Conservation (phyloP, 1,284 basidiomycete genomes). For the Takashimella tepidaria region DNA sequence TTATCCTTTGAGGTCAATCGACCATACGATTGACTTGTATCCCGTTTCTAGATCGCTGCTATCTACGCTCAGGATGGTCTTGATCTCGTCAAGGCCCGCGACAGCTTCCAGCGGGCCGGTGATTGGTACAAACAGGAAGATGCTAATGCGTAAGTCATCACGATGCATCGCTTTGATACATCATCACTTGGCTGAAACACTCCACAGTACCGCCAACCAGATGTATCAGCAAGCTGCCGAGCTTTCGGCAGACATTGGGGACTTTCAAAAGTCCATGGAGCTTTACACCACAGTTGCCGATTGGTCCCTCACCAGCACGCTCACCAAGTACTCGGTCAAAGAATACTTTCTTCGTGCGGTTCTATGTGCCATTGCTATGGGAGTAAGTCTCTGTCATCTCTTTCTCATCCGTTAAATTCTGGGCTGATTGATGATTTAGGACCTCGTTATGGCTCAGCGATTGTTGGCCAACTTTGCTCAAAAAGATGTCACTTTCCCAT, state of each 20-base stretch:
- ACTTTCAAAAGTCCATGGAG: slow-evolving; percentile 79
- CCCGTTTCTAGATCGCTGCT: slow-evolving; percentile 60
- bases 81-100: slow-evolving; percentile 59
- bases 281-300: slow-evolving; percentile 87
- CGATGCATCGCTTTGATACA: neutral
- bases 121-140: slow-evolving; percentile 98
- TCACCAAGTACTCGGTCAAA: slow-evolving; percentile 99
- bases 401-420: no score
- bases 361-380: slow-evolving; percentile 84
- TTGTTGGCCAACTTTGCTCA: slow-evolving; percentile 69
- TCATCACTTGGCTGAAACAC: neutral
- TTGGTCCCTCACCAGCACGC: slow-evolving; percentile 70
- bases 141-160: slow-evolving; percentile 75
- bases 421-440: no score
- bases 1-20: neutral
- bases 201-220: slow-evolving; percentile 77
- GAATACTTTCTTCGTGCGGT: slow-evolving; percentile 90
- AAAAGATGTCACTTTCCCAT: slow-evolving; percentile 70
- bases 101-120: slow-evolving; percentile 87
- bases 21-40: neutral
- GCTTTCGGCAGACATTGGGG: slow-evolving; percentile 80
- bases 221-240: slow-evolving; percentile 97
- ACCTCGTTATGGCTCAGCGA: slow-evolving; percentile 74
- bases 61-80: slow-evolving; percentile 71
- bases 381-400: slow-evolving; percentile 53